Evolutionary conservation across 305 asterid genomes (phyloP), one percentile per base, ranked within the genome.

Genomic region (Fraxinus platypoda): DNA sequence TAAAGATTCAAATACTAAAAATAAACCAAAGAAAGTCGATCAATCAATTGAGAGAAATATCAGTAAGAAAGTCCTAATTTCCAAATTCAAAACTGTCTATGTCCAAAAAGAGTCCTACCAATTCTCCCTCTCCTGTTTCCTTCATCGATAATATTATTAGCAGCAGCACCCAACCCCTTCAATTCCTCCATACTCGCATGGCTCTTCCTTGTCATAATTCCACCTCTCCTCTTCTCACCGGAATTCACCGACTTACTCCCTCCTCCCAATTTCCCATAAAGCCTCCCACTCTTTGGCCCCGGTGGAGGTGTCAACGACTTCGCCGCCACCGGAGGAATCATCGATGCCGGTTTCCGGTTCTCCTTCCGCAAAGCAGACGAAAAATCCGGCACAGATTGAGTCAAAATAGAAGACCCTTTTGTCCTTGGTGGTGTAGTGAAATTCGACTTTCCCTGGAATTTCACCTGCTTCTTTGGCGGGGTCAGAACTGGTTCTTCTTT

Each of bases 311-410:
- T 92, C 59, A 82, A 11, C 23, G 91, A 84, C 83, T 88, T 85
- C 86, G 90, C 90, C 80, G 84, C 83, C 84, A 84, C 68, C 6
- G 89, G 88, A 19, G 91, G 90, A 85, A 89, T 83, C 31, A 80
- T 80, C 1, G 89, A 34, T 33, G 77, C 80, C 15, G 99, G 98
- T 83, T 87, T 94, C 87, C 98, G 89, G 52, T 95, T 95, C 90
- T 94, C 99, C 83, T 94, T 95, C 81, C 98, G 83, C 84, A 93
- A 71, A 2, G 90, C 91, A 1, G 94, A 89, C 12, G 98, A 89
- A 86, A 94, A 94, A 78, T 93, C 97, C 23, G 98, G 98, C 73
- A 94, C 98, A 1, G 99, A 94, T 52, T 96, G 98, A 1, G 97
- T 79, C 86, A 95, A 64, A 78, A 84, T 85, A 15, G 95, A 90